Evolutionary conservation across 2,329 filamentous ascomycete species (phyloP).

Genomic region (Beauveria caledonica): DNA sequence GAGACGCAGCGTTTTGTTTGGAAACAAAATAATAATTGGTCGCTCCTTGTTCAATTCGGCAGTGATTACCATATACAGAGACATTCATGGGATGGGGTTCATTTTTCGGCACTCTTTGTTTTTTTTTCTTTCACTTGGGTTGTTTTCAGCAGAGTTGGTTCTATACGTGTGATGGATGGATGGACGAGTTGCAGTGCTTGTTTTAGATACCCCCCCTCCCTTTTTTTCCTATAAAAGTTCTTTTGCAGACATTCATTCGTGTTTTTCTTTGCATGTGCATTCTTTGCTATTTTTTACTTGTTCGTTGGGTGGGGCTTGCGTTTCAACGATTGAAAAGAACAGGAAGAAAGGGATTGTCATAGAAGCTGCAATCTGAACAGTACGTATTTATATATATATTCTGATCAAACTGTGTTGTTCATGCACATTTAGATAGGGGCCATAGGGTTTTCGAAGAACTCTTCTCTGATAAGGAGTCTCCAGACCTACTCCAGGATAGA

Average conservation of each 20-base stretch:
- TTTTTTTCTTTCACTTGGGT: background rate
- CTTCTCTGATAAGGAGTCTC: too few relatives aligned
- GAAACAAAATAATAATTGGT: background rate
- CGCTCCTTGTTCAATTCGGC: background rate
- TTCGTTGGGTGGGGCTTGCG: background rate
- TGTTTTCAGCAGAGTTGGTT: background rate
- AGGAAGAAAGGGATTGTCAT: too few relatives aligned
- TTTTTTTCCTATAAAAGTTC: background rate
- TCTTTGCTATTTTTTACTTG: background rate
- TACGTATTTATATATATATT: too few relatives aligned
- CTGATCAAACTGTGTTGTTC: background rate
- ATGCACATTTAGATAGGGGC: background rate
- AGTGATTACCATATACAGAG: background rate
- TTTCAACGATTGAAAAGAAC: too few relatives aligned
- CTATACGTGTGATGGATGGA: background rate
- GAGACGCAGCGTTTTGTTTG: background rate
- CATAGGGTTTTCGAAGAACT: too few relatives aligned
- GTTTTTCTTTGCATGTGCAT: background rate
- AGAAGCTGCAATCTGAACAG: too few relatives aligned
- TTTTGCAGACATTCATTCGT: background rate
- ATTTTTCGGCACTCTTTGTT: background rate
- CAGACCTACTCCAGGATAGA: too few relatives aligned
- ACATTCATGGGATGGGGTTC: background rate
- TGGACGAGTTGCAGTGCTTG: background rate
- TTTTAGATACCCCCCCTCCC: constrained; percentile 2